Base-by-base conservation (phyloP, 805 yeast genomes). In the Pichia cabralensis region DNA sequence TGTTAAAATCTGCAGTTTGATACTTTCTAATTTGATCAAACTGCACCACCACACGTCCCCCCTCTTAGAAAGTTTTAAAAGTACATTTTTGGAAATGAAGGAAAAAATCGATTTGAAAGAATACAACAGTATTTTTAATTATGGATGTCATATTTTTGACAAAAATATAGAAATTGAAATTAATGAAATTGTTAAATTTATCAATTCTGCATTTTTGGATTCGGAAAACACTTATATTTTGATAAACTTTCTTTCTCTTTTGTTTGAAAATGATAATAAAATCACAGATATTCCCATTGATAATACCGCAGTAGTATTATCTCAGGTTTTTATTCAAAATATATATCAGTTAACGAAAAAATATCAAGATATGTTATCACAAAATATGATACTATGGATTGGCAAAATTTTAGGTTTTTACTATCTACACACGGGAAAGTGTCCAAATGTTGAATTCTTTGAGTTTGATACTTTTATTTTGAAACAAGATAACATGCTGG, bases 381-480 rank as follows among this genome's bases (percentile, higher is more conserved):
- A 22, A 1, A 6, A 30, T 1, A 49, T 59, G 31, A 36, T 42
- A 1, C n/a, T 44, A 2, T 60, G 64, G 64, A 52, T 55, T 25
- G 61, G 54, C 0, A 41, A 44, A n/a, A 46, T 45, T 30, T 37
- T 61, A 12, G 64, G 60, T 1, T 16, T 38, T 4, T 56, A 40
- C 26, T 58, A 58, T 36, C 37, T 45, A 13, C 17, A 19, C 2
- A 45, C 50, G 2, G 64, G 65, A 5, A 30, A 43, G 7, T 24
- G 13, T 11, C 49, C 47, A 2, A 15, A 25, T 6, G n/a, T 39
- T 16, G 37, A 45, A 15, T 16, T 26, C 35, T 17, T 34, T 19
- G 60, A 55, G 24, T 46, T 46, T 30, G 39, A 44, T 14, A 25
- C 35, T 3, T 17, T 26, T 1, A 22, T 47, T 1, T 43, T 43